Conservation (phyloP, 163 green algal genomes). For the Volvox carteri region DNA sequence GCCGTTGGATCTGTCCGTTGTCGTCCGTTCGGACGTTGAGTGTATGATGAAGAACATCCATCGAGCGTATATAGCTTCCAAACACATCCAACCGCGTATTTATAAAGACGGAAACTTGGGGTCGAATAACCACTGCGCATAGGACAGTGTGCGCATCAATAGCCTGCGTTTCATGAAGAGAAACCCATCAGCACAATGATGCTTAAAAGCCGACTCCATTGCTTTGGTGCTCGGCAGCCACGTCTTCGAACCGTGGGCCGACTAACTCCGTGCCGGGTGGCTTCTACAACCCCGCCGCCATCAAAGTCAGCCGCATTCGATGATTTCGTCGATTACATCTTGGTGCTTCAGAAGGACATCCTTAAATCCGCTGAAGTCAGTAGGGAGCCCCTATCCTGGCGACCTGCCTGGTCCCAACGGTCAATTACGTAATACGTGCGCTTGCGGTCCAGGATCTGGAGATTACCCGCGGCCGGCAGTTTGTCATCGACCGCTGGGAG, state of each 20-base stretch:
- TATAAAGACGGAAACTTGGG: no score
- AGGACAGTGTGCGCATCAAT: no score
- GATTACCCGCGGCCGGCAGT: slow-evolving; percentile 67
- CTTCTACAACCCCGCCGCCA: slow-evolving; percentile 53
- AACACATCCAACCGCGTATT: no score
- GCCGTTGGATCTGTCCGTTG: slow-evolving; percentile 5
- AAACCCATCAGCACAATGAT: neutral
- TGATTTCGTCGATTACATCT: slow-evolving; percentile 80
- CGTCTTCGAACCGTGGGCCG: slow-evolving; percentile 16
- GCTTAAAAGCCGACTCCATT: neutral
- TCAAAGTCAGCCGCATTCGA: slow-evolving; percentile 51
- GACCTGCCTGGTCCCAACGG: neutral
- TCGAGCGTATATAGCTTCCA: no score
- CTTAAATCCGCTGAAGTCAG: slow-evolving; percentile 54
- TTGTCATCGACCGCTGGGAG: slow-evolving; percentile 83
- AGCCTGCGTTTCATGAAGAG: neutral
- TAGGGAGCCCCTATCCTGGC: neutral
- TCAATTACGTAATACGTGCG: slow-evolving; percentile 16
- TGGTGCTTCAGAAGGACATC: slow-evolving; percentile 77
- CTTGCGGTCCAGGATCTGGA: slow-evolving; percentile 75
- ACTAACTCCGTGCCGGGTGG: slow-evolving; percentile 32
- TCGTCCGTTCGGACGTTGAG: neutral
- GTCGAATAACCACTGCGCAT: no score
- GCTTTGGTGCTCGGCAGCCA: neutral
- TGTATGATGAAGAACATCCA: no score